Conservation (phyloP, 2,329 filamentous ascomycete species). For the Scedosporium boydii region DNA sequence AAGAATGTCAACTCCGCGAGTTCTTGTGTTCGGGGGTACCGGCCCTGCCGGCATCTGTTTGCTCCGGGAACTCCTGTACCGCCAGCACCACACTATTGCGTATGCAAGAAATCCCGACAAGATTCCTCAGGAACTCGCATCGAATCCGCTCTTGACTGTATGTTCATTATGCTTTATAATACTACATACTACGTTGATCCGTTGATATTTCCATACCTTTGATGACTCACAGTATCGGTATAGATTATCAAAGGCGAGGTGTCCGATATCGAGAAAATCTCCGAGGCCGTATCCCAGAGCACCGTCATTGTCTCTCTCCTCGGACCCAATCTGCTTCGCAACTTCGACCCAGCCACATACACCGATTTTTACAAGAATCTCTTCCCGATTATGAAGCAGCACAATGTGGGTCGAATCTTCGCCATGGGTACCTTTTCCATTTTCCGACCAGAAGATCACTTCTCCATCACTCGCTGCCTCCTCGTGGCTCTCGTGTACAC, state of each 20-base stretch:
- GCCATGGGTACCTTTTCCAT: constrained; percentile 23
- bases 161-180: neutral
- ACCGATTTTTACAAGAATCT: constrained; percentile 12
- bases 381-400: constrained; percentile 17
- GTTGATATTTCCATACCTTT: neutral
- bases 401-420: constrained; percentile 21
- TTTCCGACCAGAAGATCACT: constrained; percentile 15
- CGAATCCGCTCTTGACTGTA: constrained; percentile 13
- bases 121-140: constrained; percentile 14
- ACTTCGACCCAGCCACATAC: neutral
- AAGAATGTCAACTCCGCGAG: neutral
- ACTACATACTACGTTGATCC: no score
- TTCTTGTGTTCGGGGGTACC: constrained; percentile 21
- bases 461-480: constrained; percentile 9
- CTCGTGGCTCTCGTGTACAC: constrained; percentile 9
- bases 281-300: constrained; percentile 9
- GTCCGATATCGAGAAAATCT: constrained; percentile 8
- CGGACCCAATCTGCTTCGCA: constrained; percentile 11
- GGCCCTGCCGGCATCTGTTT: constrained; percentile 21
- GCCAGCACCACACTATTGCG: constrained; percentile 16
- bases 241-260: constrained; percentile 18
- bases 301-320: constrained; percentile 15
- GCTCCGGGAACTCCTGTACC: constrained; percentile 18
- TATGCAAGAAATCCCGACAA: constrained; percentile 10
- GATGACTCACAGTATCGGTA: neutral